Conservation (phyloP, 2,329 filamentous ascomycete genomes). For the Fusarium liriodendri region DNA sequence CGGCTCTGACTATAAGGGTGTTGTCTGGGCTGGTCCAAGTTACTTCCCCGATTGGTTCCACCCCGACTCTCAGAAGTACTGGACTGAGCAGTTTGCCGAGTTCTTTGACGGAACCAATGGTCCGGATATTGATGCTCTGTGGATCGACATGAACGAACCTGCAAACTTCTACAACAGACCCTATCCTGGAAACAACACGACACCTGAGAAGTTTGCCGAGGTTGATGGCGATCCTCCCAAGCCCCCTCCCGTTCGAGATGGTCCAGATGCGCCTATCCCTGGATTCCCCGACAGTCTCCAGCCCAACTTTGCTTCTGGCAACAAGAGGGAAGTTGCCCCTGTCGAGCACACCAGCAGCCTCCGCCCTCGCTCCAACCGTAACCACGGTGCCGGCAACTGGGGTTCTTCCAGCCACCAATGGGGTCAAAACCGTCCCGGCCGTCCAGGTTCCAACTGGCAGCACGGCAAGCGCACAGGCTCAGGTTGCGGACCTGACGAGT, state of each 20-base stretch:
- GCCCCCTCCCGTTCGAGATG: slow-evolving; percentile 68
- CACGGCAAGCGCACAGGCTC: slow-evolving; percentile 36
- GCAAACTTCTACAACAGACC: slow-evolving; percentile 48
- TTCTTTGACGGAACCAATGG: slow-evolving; percentile 75
- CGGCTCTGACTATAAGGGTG: slow-evolving; percentile 67
- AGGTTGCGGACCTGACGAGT: slow-evolving; percentile 35
- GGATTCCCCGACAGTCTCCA: slow-evolving; percentile 41
- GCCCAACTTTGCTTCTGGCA: slow-evolving; percentile 21
- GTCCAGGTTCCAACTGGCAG: slow-evolving; percentile 26
- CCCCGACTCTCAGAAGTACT: slow-evolving; percentile 71
- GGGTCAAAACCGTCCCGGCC: slow-evolving; percentile 26
- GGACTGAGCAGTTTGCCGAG: slow-evolving; percentile 72
- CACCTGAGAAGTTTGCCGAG: slow-evolving; percentile 49
- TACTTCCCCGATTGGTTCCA: slow-evolving; percentile 83
- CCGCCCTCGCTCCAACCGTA: neutral
- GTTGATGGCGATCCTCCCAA: slow-evolving; percentile 64
- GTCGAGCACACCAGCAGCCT: neutral
- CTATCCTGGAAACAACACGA: slow-evolving; percentile 53
- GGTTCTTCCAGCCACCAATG: slow-evolving; percentile 14
- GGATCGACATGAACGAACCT: slow-evolving; percentile 74
- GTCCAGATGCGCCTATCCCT: slow-evolving; percentile 36
- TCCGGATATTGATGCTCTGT: slow-evolving; percentile 80
- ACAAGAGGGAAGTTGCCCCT: neutral
- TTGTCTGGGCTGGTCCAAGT: slow-evolving; percentile 81
- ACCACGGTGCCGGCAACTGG: slow-evolving; percentile 26